Base-by-base conservation (phyloP, 345 rosid species). In the Gossypium mustelinum region DNA sequence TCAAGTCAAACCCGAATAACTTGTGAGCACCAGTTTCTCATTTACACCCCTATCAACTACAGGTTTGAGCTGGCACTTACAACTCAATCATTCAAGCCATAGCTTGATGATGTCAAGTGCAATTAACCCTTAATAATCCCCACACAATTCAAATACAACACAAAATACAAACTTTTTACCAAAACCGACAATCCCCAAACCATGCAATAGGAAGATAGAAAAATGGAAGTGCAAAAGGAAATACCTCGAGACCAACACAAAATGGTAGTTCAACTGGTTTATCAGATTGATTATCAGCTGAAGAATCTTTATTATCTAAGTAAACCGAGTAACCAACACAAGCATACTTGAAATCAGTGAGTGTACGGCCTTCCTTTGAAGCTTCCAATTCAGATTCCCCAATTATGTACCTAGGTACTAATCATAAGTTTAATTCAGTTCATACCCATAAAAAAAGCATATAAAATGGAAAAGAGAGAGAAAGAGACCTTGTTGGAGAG, bases 231-330 rank as follows among this genome's bases (percentile, higher is more conserved):
- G 60, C 39, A 25, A 67, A 17, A 55, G 48, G n/a, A 78, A 22
- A 74, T 73, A 83, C 86, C 88, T 85, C 88, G 18, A 85, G 82
- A 51, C 88, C 86, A 44, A 78, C 81, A 72, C 88, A 85, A 63
- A 79, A 77, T 1, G 88, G 86, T 55, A 83, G 55, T 60, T 81
- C 85, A 27, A 75, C 73, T 52, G 51, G 70, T 78, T 81, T 85
- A 67, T 64, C 73, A 60, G 45, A 66, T 14, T 57, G 71, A 12
- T 24, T 59, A 59, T 72, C 73, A 56, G 83, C 50, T 55, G 81
- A 70, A 18, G 79, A 74, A 72, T 50, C 80, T 69, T 74, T 76
- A 41, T 76, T 76, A 56, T 81, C 83, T 69, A 83, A 48, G 78
- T 73, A 59, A 64, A 83, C 82, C 17, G 88, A 83, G 75, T 83